A percentile compares a stretch with the other conserved stretches of the same genome.
Conservation (phyloP, 2,329 filamentous ascomycete genomes). For the Chrysoporthe austroafricana region DNA sequence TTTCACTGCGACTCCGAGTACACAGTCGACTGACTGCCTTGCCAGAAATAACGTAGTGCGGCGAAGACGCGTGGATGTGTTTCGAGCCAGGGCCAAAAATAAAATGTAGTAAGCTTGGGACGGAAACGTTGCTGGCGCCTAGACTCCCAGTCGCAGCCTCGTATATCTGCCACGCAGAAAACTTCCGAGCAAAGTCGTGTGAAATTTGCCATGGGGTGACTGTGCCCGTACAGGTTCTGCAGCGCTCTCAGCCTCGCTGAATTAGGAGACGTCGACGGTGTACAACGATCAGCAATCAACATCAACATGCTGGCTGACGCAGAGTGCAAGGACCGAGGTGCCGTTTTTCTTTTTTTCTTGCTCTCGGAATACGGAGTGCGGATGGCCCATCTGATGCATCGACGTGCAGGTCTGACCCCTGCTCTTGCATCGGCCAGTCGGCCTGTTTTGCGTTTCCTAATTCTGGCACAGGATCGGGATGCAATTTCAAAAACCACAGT, state of each 20-base stretch:
- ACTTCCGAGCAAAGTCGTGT: neutral
- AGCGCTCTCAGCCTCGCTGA: neutral
- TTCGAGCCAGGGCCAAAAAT: conserved; percentile 2
- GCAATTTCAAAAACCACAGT: neutral
- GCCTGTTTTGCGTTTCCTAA: neutral
- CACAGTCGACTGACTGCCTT: neutral
- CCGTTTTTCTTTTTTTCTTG: neutral
- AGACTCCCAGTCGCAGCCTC: neutral
- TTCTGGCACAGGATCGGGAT: neutral
- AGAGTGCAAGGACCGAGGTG: neutral
- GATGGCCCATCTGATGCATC: conserved; percentile 12
- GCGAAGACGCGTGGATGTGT: conserved; percentile 5
- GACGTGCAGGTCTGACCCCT: conserved; percentile 8
- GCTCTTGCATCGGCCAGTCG: neutral
- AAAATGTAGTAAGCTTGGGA: neutral
- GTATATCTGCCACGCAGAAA: neutral
- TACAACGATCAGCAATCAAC: conserved; percentile 3
- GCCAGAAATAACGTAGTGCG: neutral
- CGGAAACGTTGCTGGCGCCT: neutral
- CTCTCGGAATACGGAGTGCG: conserved; percentile 19
- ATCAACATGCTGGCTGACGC: conserved; percentile 3
- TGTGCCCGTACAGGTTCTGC: neutral
- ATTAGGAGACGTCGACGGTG: neutral
- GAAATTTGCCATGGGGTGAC: neutral
- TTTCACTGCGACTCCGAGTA: neutral